Evolutionary conservation across 257 asterid species (phyloP), one percentile per base, ranked within the genome.

Genomic region (Solanum clarkiae): DNA sequence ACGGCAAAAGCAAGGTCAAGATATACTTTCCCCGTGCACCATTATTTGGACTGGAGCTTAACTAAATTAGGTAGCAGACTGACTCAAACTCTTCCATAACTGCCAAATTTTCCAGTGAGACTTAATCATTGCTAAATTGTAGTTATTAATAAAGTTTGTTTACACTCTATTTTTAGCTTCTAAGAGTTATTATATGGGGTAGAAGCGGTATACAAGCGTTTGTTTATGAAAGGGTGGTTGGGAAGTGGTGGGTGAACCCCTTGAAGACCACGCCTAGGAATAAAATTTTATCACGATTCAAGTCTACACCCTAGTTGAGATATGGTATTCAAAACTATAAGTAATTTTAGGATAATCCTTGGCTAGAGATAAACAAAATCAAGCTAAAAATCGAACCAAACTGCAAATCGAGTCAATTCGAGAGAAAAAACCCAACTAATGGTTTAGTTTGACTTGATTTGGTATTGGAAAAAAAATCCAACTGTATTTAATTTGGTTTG

Each of bases 1-100:
- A 53, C 65, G 74, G 81, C 57, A 84, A 80, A 54, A 80, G 75
- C 49, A 51, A 29, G 49, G 49, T 77, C 82, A 53, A 77, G 10
- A 17, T 77, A 4, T 8, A 77, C 82, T 49, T 71, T 84, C 56
- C 84, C 77, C 87, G 70, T 87, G 88, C 49, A 26, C 71, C 71
- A 26, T 26, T 62, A 10, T 53, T 74, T 42, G 86, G 80, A 75
- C 87, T 53, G 84, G 81, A 85, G 87, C 63, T 40, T 53, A 77
- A 81, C 56, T 60, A 49, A 79, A 45, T 80, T 57, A 80, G 63
- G 66, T 54, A 86, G 80, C 32, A 84, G 2, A 18, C 8, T 36
- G 45, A 87, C 63, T 80, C 32, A 45, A 72, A 56, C 55, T 82
- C 79, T 82, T 86, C n/a, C 18, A 56, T 44, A 47, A 22, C 59